Evolutionary conservation across 805 yeast species (phyloP), one percentile per base, ranked within the genome.

Genomic region (Phaffomyces antillensis): DNA sequence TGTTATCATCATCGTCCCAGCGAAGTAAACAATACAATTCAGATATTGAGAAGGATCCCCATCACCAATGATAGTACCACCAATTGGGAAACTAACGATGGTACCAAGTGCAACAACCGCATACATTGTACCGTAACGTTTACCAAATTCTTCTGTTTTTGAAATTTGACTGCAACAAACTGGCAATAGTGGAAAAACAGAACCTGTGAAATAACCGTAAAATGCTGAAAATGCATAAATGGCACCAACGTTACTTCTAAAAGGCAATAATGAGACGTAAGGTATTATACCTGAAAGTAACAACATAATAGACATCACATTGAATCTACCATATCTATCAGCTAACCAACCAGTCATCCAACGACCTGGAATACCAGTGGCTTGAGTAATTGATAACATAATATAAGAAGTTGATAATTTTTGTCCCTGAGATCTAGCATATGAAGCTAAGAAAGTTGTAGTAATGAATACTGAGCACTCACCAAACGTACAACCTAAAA

Each of bases 111-210:
- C 71, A 15, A 77, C 82, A 52, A 77, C 64, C 35, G 75, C 75
- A 58, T 79, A 81, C 62, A 79, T 72, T 9, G 80, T 73, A 3
- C 81, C 76, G 50, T 75, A 76, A 16, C 77, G 66, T 57, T 68
- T 71, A 28, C 82, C 82, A 57, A 73, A 76, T 44, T 66, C 71
- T 41, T 74, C 73, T 12, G 73, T 70, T 42, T 71, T 72, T 18
- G 81, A 74, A 32, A 79, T 74, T 46, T 77, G 79, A 2, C 79
- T 81, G 48, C 79, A 68, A 51, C 82, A 75, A 3, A 77, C 79
- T 8, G 83, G 82, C 37, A 76, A 66, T 43, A 78, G 58, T 4
- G 82, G 70, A 50, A 77, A 68, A 1, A 77, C 71, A 3, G 82
- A 72, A 7, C 81, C 77, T 10, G 80, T 71, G 47, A 70, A 65